Base-by-base conservation (phyloP, 495 filamentous ascomycete species). In the Aspergillus olivimuriae region DNA sequence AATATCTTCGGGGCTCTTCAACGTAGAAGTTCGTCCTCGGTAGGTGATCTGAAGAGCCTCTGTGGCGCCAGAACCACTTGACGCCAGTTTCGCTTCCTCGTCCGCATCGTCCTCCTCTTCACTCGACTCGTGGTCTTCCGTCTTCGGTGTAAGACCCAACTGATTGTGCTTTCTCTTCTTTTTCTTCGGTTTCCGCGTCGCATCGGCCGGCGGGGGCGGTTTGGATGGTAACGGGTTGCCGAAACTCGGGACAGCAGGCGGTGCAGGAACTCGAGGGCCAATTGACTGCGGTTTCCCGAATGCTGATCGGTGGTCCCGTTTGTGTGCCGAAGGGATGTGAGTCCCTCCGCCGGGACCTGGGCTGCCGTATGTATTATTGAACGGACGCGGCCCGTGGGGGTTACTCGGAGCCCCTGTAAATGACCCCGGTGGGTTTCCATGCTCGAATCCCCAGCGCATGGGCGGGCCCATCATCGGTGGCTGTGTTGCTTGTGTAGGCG, bases 151-250 rank as follows among this genome's bases (percentile, higher is more conserved):
- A 41, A 95, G 60, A 15, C 89, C 89, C 7, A 95, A 77, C 22
- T 84, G 81, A 38, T 92, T 89, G 33, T 82, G 80, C 56, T 80
- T 82, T 35, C 83, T 69, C 70, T 86, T 85, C 70, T 86, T 86
- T 60, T 90, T 91, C 65, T 83, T 84, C 18, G 62, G 58, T 47
- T 73, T 74, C n/a, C 60, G 56, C 5, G 57, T 44, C 4, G 48
- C 46, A 33, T 66, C 63, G 11, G 53, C 62, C n/a, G 63, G 62
- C 0, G 68, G 65, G 31, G 79, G 77, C 48, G 81, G 78, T 68
- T 83, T 81, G 50, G 81, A 71, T 3, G 75, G 72, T n/a, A 80
- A 50, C 41, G 72, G 65, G 39, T 72, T 69, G 2, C 77, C 77
- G 51, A 82, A 83, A 53, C 78, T 83, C 42, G 84, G 77, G 46